Conservation (phyloP, 768 basidiomycete genomes). For the Suillus americanus region DNA sequence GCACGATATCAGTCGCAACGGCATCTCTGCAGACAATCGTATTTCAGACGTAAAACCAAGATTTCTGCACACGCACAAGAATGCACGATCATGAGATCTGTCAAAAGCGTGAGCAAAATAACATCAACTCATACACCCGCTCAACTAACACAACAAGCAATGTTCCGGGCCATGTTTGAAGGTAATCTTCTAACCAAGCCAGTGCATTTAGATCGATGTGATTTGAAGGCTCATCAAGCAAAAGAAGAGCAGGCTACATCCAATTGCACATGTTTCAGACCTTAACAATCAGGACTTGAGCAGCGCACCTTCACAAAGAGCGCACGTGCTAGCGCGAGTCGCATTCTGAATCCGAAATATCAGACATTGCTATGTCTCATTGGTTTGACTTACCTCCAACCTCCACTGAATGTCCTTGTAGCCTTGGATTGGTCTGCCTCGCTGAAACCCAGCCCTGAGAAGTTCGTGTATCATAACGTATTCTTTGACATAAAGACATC, state of each 20-base stretch:
- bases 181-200: conserved; percentile 96
- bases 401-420: conserved; percentile 90
- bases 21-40: conserved; percentile 59
- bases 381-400: conserved; percentile 71
- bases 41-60: not conserved
- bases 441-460: conserved; percentile 83
- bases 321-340: conserved; percentile 91
- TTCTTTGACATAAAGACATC: not conserved
- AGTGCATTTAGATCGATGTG: conserved; percentile 96
- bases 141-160: conserved; percentile 82
- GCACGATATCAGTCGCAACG: conserved; percentile 97
- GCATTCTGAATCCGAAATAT: conserved; percentile 63
- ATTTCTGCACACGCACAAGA: conserved; percentile 55
- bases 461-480: not conserved
- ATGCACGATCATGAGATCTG: conserved; percentile 96
- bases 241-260: conserved; percentile 64
- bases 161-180: conserved; percentile 93
- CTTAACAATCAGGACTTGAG: not conserved
- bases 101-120: conserved; percentile 11
- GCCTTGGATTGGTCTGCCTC: conserved; percentile 82
- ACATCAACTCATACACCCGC: not conserved
- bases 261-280: conserved; percentile 8
- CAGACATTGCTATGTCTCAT: not conserved
- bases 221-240: conserved; percentile 95
- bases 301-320: conserved; percentile 84